A percentile compares a stretch with the other conserved stretches of the same genome.
Conservation (phyloP, 257 asterid species). For the Nicotiana tabacum region DNA sequence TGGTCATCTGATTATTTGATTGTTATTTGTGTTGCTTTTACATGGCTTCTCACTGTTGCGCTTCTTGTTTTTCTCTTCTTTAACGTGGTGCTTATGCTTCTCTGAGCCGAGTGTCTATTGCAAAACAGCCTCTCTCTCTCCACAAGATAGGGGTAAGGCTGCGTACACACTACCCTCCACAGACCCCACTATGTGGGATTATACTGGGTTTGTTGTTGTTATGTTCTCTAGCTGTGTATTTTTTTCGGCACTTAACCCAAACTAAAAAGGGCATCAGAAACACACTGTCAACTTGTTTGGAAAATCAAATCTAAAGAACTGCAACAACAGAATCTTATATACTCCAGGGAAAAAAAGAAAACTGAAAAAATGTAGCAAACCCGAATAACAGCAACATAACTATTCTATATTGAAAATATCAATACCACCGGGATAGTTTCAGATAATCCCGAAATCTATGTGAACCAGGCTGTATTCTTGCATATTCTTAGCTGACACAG, state of each 20-base stretch:
- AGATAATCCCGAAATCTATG: neutral
- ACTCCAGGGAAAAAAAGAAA: neutral
- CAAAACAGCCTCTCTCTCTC: too few relatives aligned
- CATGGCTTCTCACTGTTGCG: too few relatives aligned
- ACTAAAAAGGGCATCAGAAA: neutral
- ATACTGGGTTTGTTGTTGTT: too few relatives aligned
- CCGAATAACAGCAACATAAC: neutral
- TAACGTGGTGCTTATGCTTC: too few relatives aligned
- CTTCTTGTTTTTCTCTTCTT: too few relatives aligned
- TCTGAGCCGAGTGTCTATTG: too few relatives aligned
- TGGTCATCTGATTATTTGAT: too few relatives aligned
- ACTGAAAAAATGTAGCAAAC: neutral
- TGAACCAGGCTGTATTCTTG: neutral
- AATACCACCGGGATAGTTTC: neutral
- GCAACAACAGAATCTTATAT: neutral
- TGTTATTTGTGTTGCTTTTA: too few relatives aligned
- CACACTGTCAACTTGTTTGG: neutral
- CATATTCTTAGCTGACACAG: neutral
- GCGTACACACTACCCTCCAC: too few relatives aligned
- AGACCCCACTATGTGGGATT: too few relatives aligned
- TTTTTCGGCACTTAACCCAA: neutral
- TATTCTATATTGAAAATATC: neutral
- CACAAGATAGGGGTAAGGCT: too few relatives aligned
- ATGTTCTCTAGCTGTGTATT: neutral
- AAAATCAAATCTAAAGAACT: neutral